Evolutionary conservation across 306 rosid genomes (phyloP).

Genomic region (Trifolium pratense): DNA sequence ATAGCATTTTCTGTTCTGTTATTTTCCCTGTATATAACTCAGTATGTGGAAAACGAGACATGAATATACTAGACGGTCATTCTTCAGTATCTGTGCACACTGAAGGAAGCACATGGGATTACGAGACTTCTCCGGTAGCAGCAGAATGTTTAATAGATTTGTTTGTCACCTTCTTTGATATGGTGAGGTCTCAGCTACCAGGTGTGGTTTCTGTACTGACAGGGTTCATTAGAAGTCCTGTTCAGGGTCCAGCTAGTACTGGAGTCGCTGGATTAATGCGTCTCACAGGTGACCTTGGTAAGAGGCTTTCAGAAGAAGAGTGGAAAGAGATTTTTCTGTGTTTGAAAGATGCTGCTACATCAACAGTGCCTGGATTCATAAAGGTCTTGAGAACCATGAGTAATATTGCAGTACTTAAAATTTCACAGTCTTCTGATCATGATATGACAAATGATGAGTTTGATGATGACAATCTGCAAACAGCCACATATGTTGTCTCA

Average conservation of each 20-base stretch:
- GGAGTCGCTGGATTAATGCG: constrained; percentile 88
- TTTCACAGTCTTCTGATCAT: constrained; percentile 68
- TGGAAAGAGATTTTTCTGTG: constrained; percentile 80
- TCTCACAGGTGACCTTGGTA: constrained; percentile 73
- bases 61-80: constrained; percentile 44
- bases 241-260: constrained; percentile 89
- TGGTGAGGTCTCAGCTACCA: constrained; percentile 79
- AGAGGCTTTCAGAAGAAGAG: constrained; percentile 75
- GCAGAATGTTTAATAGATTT: constrained; percentile 85
- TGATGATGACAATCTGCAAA: constrained; percentile 89
- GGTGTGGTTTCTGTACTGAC: constrained; percentile 78
- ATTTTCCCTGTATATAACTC: constrained; percentile 75
- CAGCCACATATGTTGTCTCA: constrained; percentile 76
- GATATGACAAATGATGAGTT: constrained; percentile 72
- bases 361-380: constrained; percentile 76
- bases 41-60: constrained; percentile 58
- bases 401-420: constrained; percentile 52
- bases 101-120: constrained; percentile 85
- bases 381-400: constrained; percentile 87
- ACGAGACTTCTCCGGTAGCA: constrained; percentile 85
- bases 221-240: constrained; percentile 78
- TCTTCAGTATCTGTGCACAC: constrained; percentile 49
- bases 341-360: constrained; percentile 79
- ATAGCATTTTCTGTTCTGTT: constrained; percentile 69
- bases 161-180: constrained; percentile 68